Conservation (phyloP, 345 rosid genomes). For the Heritiera fomes region DNA sequence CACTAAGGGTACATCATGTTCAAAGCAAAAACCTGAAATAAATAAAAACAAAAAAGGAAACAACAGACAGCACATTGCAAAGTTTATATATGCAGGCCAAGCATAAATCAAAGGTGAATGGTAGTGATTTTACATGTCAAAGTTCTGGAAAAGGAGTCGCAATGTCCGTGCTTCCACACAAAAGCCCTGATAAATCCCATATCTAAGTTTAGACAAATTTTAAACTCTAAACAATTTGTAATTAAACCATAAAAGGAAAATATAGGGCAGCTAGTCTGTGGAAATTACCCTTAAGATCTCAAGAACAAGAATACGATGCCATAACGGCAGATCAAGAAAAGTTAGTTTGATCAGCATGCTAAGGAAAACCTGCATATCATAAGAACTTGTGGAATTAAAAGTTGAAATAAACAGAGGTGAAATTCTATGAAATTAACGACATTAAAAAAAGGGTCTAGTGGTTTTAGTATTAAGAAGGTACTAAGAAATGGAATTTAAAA, state of each 20-base stretch:
- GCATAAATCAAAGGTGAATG: constrained; percentile 18
- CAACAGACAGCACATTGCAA: background rate
- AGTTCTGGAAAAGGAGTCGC: constrained; percentile 81
- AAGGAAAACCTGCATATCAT: constrained; percentile 78
- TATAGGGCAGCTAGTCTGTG: constrained; percentile 2
- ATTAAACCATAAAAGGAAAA: constrained; percentile 15
- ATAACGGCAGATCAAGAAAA: constrained; percentile 88
- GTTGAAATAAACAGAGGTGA: constrained; percentile 14
- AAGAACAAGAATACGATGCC: constrained; percentile 99
- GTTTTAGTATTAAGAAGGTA: background rate
- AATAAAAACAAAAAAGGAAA: background rate
- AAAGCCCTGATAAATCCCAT: constrained; percentile 71
- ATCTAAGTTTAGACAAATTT: constrained; percentile 23
- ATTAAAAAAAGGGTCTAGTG: background rate
- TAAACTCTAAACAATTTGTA: background rate
- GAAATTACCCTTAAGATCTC: constrained; percentile 90
- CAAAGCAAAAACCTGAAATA: constrained; percentile 2
- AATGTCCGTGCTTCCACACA: constrained; percentile 94
- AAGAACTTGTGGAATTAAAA: constrained; percentile 1
- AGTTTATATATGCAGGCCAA: constrained; percentile 20
- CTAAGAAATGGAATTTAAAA: background rate
- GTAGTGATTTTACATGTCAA: constrained; percentile 74
- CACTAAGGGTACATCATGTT: constrained; percentile 11
- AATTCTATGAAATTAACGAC: background rate
- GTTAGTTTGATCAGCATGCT: constrained; percentile 92